phyloP scores from a whole-genome alignment of 1,284 basidiomycete genomes.

The Trametes polyzona region DNA sequence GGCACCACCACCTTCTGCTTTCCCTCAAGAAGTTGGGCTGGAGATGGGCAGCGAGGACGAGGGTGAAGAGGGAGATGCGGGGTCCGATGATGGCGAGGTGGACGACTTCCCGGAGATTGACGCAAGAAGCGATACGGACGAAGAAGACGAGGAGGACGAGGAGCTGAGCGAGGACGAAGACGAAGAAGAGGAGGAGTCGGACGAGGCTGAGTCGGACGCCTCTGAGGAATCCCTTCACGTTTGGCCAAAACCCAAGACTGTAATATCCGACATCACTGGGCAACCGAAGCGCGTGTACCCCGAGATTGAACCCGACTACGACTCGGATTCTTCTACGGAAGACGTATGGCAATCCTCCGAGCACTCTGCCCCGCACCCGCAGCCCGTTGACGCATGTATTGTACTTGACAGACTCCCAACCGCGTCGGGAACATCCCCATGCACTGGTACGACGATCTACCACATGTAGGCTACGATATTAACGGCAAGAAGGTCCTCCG shows the following conservation, averaged over 20 bases:
- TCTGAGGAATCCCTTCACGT: constrained; percentile 46
- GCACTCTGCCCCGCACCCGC: constrained; percentile 7
- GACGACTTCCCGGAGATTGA: constrained; percentile 66
- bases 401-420: constrained; percentile 74
- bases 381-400: neutral
- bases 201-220: constrained; percentile 38
- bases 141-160: constrained; percentile 42
- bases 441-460: constrained; percentile 99
- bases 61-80: constrained; percentile 50
- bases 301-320: constrained; percentile 95
- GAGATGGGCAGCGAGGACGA: constrained; percentile 79
- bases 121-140: constrained; percentile 51
- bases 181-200: constrained; percentile 41
- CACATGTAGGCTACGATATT: constrained; percentile 98
- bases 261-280: constrained; percentile 85
- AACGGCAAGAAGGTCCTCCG: constrained; percentile 94
- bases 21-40: constrained; percentile 49
- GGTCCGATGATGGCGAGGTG: constrained; percentile 43
- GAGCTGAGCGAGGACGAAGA: constrained; percentile 42
- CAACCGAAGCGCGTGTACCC: constrained; percentile 90
- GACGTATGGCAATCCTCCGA: constrained; percentile 65
- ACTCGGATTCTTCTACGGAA: constrained; percentile 96
- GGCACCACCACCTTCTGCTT: constrained; percentile 31
- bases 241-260: constrained; percentile 70
- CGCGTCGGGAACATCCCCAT: constrained; percentile 94